These are phyloP conservation scores for Boletus subparvulus DNA, from an alignment of 768 basidiomycete genomes.

Conservation along the genomic window DNA sequence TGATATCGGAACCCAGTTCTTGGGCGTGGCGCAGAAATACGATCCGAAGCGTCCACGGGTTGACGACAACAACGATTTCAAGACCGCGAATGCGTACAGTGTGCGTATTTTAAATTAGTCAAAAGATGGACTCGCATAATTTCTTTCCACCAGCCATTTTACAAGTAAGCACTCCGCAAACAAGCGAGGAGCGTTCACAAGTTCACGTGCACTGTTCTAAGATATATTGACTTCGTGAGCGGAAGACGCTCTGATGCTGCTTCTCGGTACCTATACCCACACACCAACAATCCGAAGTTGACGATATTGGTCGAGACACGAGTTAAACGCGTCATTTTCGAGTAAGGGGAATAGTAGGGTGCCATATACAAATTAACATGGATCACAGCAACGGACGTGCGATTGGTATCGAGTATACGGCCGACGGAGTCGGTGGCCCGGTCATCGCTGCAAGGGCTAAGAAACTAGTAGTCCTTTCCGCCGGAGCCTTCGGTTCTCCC, in stretches of 20 bases:
- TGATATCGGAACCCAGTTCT: not conserved
- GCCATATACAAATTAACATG: not conserved
- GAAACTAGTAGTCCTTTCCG: constrained; percentile 2
- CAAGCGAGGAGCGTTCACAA: not conserved
- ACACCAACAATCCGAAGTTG: not conserved
- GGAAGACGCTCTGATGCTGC: constrained; percentile 6
- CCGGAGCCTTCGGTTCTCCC: constrained; percentile 5
- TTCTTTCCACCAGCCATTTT: not conserved
- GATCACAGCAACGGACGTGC: not conserved
- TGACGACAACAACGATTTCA: not conserved
- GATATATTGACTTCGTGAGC: constrained; percentile 1
- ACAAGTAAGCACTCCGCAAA: not conserved
- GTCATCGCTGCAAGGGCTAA: not conserved
- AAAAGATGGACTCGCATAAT: not conserved
- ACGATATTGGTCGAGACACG: not conserved
- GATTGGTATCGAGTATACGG: constrained; percentile 1
- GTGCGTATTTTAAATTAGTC: not conserved
- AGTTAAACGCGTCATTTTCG: constrained; percentile 4
- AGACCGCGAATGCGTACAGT: not conserved
- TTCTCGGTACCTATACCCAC: constrained; percentile 1
- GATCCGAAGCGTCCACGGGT: not conserved
- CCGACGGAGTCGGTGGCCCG: not conserved
- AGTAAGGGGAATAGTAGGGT: not conserved
- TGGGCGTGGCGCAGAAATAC: not conserved
- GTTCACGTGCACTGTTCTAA: not conserved